Base-by-base conservation (phyloP, 768 basidiomycete genomes). In the Pulveroboletus frians region DNA sequence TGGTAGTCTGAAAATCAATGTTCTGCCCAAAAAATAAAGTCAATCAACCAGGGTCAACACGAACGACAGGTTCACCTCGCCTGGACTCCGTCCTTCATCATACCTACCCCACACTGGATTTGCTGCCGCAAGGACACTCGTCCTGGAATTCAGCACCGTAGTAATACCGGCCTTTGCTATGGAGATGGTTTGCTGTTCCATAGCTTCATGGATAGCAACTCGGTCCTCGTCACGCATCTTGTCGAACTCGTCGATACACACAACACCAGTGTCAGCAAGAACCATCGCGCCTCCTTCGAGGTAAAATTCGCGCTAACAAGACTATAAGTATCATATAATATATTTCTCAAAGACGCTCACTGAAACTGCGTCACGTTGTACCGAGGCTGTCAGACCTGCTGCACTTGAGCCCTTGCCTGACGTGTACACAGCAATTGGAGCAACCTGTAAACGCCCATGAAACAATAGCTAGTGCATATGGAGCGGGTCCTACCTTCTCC, bases 171-270 rank as follows among this genome's bases (percentile, higher is more conserved):
- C 96, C 67, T 99, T 98, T 15, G 95, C 95, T 55, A 99, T 97
- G 2, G 96, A 98, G 58, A 99, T 98, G 0, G 96, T 99, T 63
- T 98, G 95, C 63, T 99, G 96, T 62, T 99, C 96, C 96, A 99
- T 99, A 13, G 95, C 96, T 72, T 98, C 96, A 69, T 98, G 96
- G 51, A 98, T 98, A 0, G 96, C 96, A 5, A 98, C 96, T 47
- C 96, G 84, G 66, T 99, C 96, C 69, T 98, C 95, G 58, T 99
- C 96, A 34, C 95, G 78, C 96, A 99, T 99, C 74, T 99, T 99
- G 72, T 99, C 96, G 60, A 99, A 99, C 67, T 99, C 96, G 60
- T 99, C 96, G 62, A 99, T 99, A 63, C 96, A 98, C 34, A 98
- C 96, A 13, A 99, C 94, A 26, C 96, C 96, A 11, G 90, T 90